Conservation (phyloP, 192 early-diverging fungal species). For the Pilaira anomala region DNA sequence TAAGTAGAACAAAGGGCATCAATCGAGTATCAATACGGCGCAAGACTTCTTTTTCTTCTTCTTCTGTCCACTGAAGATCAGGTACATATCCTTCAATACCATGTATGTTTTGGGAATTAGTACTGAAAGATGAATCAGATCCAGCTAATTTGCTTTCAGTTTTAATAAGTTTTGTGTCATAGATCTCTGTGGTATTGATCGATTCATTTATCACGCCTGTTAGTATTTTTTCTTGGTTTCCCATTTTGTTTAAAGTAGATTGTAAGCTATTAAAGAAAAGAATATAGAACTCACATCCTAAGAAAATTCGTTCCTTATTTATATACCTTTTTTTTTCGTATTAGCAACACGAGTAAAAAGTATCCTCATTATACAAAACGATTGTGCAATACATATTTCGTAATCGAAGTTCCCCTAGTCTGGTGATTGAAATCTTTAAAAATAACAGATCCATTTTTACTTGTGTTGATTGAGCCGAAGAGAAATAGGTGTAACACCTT, state of each 20-base stretch:
- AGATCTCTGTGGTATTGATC: not conserved
- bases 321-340: not conserved
- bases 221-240: too few species aligned
- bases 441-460: too few species aligned
- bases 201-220: not conserved
- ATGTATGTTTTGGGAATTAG: not conserved
- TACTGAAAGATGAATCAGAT: conserved; percentile 8
- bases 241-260: too few species aligned
- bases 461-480: too few species aligned
- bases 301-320: not conserved
- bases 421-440: too few species aligned
- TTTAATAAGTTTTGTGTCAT: not conserved
- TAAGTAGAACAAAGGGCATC: conserved; percentile 52
- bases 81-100: conserved; percentile 9
- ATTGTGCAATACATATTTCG: conserved; percentile 6
- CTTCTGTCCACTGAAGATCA: conserved; percentile 45
- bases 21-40: conserved; percentile 38
- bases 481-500: too few species aligned
- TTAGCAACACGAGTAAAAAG: not conserved
- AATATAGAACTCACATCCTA: not conserved
- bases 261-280: not conserved
- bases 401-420: too few species aligned
- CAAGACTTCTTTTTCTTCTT: conserved; percentile 42
- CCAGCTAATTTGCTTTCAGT: not conserved
- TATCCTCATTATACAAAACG: conserved; percentile 6